Evolutionary conservation across 2,329 filamentous ascomycete species (phyloP).

Genomic region (Sporothrix brasiliensis): DNA sequence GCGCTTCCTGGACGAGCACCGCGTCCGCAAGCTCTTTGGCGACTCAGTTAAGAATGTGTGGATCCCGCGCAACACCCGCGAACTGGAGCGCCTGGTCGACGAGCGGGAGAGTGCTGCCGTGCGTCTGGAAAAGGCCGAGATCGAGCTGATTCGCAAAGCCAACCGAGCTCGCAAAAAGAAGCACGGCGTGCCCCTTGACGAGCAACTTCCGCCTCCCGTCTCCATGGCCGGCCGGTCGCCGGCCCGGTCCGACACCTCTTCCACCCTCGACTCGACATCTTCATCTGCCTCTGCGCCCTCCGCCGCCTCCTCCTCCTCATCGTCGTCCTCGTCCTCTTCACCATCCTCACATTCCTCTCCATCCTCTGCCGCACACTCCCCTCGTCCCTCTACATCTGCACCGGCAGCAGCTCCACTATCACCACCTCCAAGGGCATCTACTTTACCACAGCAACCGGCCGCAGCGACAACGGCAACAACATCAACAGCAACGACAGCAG

Average conservation of each 20-base stretch:
- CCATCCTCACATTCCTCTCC: conserved; percentile 20
- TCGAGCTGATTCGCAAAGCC: conserved; percentile 74
- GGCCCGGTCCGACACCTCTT: background rate
- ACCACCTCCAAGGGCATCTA: background rate
- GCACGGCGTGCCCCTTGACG: conserved; percentile 35
- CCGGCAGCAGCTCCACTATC: background rate
- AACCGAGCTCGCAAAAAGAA: conserved; percentile 64
- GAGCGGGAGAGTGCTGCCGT: conserved; percentile 74
- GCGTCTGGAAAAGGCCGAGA: conserved; percentile 81
- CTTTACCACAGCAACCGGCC: background rate
- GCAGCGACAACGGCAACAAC: background rate
- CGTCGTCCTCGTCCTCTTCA: conserved; percentile 22
- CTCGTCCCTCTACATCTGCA: conserved; percentile 9
- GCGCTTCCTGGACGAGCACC: conserved; percentile 72
- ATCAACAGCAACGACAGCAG: background rate
- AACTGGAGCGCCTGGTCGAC: conserved; percentile 75
- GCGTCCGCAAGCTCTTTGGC: conserved; percentile 76
- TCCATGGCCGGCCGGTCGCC: conserved; percentile 28
- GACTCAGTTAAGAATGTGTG: conserved; percentile 79
- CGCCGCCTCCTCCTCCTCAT: background rate
- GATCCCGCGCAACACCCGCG: conserved; percentile 73
- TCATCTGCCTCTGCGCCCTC: conserved; percentile 21
- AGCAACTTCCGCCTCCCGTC: conserved; percentile 25
- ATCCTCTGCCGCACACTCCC: background rate
- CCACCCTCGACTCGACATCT: background rate